These are phyloP conservation scores for Candida sp. DNA, from an alignment of 1,139 yeast species.

Conservation along the genomic window DNA sequence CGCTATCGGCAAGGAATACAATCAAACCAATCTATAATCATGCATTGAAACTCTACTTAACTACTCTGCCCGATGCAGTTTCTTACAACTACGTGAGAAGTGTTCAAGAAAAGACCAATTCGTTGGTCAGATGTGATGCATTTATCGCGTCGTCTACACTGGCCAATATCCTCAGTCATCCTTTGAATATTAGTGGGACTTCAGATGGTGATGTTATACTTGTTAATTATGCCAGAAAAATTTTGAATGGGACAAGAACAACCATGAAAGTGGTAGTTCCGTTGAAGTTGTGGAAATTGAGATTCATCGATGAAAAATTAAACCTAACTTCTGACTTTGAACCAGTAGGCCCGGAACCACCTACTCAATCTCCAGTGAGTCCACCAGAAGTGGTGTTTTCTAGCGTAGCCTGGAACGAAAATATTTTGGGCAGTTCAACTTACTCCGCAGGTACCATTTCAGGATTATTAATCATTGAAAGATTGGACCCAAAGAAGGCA, in stretches of 20 bases:
- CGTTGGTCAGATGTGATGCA: conserved; percentile 29
- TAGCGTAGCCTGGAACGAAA: conserved; percentile 62
- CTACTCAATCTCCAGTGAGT: conserved; percentile 32
- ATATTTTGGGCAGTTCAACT: conserved; percentile 45
- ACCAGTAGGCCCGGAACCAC: conserved; percentile 24
- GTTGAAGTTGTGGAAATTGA: conserved; percentile 33
- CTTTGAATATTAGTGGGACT: conserved; percentile 58
- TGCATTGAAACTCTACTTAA: conserved; percentile 20
- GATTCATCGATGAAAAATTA: conserved; percentile 11
- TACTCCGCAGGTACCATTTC: conserved; percentile 65
- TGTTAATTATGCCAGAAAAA: conserved; percentile 34
- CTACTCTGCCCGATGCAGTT: conserved; percentile 27
- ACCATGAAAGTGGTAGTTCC: conserved; percentile 29
- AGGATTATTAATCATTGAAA: conserved; percentile 68
- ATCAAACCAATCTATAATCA: conserved; percentile 26
- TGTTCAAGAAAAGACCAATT: conserved; percentile 33
- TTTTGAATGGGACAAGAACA: conserved; percentile 30
- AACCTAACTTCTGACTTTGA: conserved; percentile 23
- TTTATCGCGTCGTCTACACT: conserved; percentile 23
- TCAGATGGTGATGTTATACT: conserved; percentile 53
- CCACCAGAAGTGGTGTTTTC: conserved; percentile 56
- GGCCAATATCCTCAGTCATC: conserved; percentile 49
- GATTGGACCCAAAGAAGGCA: conserved; percentile 31
- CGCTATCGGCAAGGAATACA: conserved; percentile 17
- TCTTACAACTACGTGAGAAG: conserved; percentile 27